phyloP scores from a whole-genome alignment of 805 yeast species.

The Tetrapisispora phaffii region DNA sequence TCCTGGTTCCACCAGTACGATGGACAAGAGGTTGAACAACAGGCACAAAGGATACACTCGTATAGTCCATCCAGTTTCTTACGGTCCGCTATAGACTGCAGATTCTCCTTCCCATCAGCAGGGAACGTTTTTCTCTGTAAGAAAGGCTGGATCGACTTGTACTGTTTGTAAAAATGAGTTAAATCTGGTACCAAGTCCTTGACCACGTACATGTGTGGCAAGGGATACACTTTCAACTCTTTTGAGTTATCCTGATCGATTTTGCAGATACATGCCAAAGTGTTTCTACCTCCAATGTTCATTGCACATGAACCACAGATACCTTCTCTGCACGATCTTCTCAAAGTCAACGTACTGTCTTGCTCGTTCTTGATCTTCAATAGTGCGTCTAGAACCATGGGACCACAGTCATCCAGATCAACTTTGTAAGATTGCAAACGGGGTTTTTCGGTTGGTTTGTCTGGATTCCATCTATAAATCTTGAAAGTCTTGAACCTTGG shows the following conservation, averaged over 20 bases:
- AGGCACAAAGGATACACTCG: constrained; percentile 96
- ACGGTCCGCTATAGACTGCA: constrained; percentile 87
- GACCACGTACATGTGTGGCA: constrained; percentile 97
- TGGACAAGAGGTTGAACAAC: constrained; percentile 98
- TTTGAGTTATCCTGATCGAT: constrained; percentile 71
- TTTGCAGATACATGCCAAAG: constrained; percentile 92
- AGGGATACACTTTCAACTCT: constrained; percentile 82
- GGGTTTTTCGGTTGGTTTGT: constrained; percentile 88
- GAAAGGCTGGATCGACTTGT: constrained; percentile 95
- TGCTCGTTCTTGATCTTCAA: constrained; percentile 93
- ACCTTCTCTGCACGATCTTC: constrained; percentile 99
- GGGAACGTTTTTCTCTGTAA: constrained; percentile 73
- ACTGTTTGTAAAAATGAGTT: constrained; percentile 95
- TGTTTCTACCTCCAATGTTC: constrained; percentile 97
- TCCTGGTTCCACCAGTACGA: constrained; percentile 99
- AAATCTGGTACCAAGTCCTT: constrained; percentile 96
- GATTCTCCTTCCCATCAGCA: constrained; percentile 83
- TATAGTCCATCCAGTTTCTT: constrained; percentile 93
- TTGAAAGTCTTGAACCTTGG: constrained; percentile 73
- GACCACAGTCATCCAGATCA: constrained; percentile 88
- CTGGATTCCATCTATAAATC: constrained; percentile 97
- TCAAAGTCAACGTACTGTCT: constrained; percentile 88
- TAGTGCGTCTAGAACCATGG: constrained; percentile 94
- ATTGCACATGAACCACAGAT: constrained; percentile 99
- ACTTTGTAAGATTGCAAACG: constrained; percentile 71